Evolutionary conservation across 495 filamentous ascomycete genomes (phyloP).

Genomic region (Annulohypoxylon stygium): DNA sequence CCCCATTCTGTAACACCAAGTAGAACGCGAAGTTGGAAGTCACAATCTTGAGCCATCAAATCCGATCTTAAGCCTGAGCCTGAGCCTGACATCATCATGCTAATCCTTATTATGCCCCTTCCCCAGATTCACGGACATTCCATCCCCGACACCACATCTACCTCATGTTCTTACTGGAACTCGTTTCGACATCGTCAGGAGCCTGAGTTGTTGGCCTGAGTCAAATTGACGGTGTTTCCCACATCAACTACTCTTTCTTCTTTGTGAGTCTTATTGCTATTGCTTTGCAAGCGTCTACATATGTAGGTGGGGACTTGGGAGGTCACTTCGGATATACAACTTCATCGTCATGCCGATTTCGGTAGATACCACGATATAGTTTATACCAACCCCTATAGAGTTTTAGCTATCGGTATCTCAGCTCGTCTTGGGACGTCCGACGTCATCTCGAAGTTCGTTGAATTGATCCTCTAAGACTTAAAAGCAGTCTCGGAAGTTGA

Average conservation of each 20-base stretch:
- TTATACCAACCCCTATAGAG: neutral
- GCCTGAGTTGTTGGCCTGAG: conserved; percentile 6
- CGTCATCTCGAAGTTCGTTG: neutral
- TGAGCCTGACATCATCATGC: neutral
- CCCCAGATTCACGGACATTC: neutral
- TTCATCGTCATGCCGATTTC: neutral
- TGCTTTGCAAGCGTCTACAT: neutral
- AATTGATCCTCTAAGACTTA: neutral
- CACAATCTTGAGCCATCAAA: neutral
- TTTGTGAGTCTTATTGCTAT: neutral
- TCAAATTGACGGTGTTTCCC: conserved; percentile 5
- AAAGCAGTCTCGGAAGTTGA: neutral
- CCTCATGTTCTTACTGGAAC: neutral
- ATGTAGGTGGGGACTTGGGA: too few species aligned
- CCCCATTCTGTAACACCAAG: neutral
- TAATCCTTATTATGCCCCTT: neutral
- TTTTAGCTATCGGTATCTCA: neutral
- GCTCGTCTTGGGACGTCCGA: neutral
- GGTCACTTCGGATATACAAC: neutral
- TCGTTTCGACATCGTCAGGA: conserved; percentile 1
- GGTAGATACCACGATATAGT: neutral
- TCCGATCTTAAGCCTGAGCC: neutral
- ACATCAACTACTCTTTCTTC: neutral
- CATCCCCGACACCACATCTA: conserved; percentile 1
- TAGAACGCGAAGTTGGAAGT: neutral